Evolutionary conservation across 129 eudicot genomes (phyloP), one percentile per base, ranked within the genome.

Genomic region (Pseudognaphalium luteoalbum): DNA sequence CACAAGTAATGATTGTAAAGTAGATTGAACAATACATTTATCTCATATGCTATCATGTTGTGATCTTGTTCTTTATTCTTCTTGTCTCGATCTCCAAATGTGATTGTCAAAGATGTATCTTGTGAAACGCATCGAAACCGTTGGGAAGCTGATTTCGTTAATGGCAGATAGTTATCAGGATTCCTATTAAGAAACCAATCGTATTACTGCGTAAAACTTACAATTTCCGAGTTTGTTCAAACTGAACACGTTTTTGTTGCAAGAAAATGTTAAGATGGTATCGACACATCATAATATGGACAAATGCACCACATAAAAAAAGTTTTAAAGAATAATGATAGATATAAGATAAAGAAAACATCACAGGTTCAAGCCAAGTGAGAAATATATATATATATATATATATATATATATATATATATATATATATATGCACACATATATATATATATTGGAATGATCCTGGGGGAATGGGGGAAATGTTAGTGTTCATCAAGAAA

Each of bases 1-100:
- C 79, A 57, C 19, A 7, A 66, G 37, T 39, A 80, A 54, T 59
- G 72, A 78, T n/a, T 59, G 76, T 78, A 30, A 19, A 57, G 70
- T 7, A 67, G 56, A 70, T 34, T 39, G 19, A 59, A n/a, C 37
- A 8, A 70, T 61, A 61, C 34, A 58, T 58, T 35, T 51, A 21
- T 54, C 28, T 33, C 4, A 8, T 76, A 44, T 66, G n/a, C n/a
- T n/a, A 66, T 33, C 56, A 21, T 77, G 61, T 25, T 7, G 69
- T 68, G 69, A 68, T 68, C 37, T 77, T 17, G 16, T 67, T 37
- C 17, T 8, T 39, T 20, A 20, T 67, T 67, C 32, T 19, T 19
- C 3, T 67, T 7, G 51, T 15, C 16, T 33, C n/a, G 54, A 61
- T 25, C 35, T 61, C 11, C 22, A 33, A 65, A 11, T 33, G 70